Percentiles rank a stretch among this genome's conserved stretches.
Evolutionary conservation across 2,329 filamentous ascomycete species (phyloP).

Genomic region (Talaromyces sp.): DNA sequence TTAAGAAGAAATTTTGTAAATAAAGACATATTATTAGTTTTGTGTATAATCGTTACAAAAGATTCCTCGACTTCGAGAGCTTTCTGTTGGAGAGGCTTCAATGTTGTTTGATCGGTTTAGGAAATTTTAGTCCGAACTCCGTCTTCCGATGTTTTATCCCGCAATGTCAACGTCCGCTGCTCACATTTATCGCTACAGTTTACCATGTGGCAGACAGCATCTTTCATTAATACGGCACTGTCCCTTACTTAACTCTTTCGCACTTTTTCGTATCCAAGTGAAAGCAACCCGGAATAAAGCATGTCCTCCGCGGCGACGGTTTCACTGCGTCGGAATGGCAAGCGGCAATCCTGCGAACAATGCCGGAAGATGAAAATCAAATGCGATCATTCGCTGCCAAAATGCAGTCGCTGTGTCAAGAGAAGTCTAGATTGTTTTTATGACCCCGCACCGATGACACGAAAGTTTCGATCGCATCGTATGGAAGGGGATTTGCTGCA

Average conservation of each 20-base stretch:
- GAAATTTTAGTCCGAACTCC: background rate
- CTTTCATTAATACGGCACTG: background rate
- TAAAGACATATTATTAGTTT: background rate
- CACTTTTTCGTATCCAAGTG: background rate
- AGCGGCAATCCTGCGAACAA: background rate
- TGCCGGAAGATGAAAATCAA: background rate
- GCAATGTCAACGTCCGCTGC: background rate
- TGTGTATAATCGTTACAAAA: background rate
- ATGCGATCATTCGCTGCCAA: background rate
- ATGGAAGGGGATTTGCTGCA: background rate
- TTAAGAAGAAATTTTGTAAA: too few relatives aligned
- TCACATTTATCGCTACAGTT: background rate
- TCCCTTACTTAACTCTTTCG: background rate
- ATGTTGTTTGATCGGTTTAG: background rate
- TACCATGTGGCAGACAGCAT: background rate
- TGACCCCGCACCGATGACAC: background rate
- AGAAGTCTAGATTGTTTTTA: background rate
- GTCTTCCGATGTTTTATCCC: background rate
- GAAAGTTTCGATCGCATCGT: background rate
- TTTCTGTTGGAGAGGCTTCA: too few relatives aligned
- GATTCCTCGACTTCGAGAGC: too few relatives aligned
- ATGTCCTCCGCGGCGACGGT: background rate
- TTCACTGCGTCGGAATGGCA: background rate
- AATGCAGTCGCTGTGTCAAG: background rate
- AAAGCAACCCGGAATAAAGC: background rate